phyloP scores from a whole-genome alignment of 2,329 filamentous ascomycete species.

The Aspergillus sp. region DNA sequence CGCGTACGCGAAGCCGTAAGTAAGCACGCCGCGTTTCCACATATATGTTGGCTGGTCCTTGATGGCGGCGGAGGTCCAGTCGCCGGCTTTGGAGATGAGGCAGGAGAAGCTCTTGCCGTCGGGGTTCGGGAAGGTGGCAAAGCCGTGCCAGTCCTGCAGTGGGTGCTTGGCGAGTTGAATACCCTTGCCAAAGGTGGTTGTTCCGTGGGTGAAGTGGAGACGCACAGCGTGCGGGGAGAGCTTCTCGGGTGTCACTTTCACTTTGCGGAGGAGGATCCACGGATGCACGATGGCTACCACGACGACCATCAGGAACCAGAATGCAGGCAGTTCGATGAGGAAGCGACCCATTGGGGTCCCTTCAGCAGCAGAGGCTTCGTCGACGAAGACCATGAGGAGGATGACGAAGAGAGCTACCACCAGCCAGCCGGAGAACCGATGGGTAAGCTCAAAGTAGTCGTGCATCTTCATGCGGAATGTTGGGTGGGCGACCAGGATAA shows the following conservation, averaged over 20 bases:
- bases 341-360: slow-evolving; percentile 42
- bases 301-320: slow-evolving; percentile 71
- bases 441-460: slow-evolving; percentile 71
- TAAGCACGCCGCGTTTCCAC: slow-evolving; percentile 71
- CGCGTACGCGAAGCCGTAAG: slow-evolving; percentile 69
- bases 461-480: slow-evolving; percentile 65
- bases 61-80: slow-evolving; percentile 73
- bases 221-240: slow-evolving; percentile 75
- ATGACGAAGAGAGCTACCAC: slow-evolving; percentile 68
- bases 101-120: slow-evolving; percentile 65
- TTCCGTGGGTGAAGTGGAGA: slow-evolving; percentile 69
- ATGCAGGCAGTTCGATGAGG: slow-evolving; percentile 54
- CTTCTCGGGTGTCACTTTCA: slow-evolving; percentile 66
- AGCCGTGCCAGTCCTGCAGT: slow-evolving; percentile 74
- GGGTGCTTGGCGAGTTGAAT: slow-evolving; percentile 67
- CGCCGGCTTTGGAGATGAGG: slow-evolving; percentile 73
- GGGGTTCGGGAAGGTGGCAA: slow-evolving; percentile 71
- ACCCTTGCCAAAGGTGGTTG: slow-evolving; percentile 61
- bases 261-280: slow-evolving; percentile 73
- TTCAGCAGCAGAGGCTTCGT: slow-evolving; percentile 44
- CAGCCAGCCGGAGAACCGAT: slow-evolving; percentile 76
- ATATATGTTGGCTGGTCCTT: slow-evolving; percentile 62
- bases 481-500: slow-evolving; percentile 68
- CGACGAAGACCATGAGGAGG: slow-evolving; percentile 61
- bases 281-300: slow-evolving; percentile 71